Evolutionary conservation across 1,284 basidiomycete genomes (phyloP).

Genomic region (Cryptococcus neoformans): DNA sequence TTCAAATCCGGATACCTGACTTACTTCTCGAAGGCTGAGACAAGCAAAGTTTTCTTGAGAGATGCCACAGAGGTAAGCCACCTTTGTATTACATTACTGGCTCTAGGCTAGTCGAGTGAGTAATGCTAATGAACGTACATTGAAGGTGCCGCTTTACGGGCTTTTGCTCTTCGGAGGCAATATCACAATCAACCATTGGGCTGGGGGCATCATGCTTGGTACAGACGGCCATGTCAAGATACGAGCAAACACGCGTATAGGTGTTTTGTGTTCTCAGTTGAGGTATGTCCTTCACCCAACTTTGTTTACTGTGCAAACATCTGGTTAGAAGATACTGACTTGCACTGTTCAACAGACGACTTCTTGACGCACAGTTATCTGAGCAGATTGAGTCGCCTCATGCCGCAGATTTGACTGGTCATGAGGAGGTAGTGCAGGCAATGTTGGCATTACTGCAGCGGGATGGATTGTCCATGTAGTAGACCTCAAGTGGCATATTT

Average conservation of each 20-base stretch:
- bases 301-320: not conserved
- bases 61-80: constrained; percentile 77
- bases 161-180: constrained; percentile 79
- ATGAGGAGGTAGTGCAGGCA: constrained; percentile 62
- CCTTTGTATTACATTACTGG: not conserved
- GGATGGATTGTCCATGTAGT: constrained; percentile 31
- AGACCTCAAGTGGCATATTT: no score
- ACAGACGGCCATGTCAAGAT: constrained; percentile 60
- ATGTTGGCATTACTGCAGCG: constrained; percentile 65
- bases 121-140: not conserved
- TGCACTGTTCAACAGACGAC: constrained; percentile 40
- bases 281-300: constrained; percentile 44
- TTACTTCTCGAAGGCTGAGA: constrained; percentile 79
- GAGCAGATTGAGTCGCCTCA: constrained; percentile 51
- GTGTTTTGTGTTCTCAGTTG: constrained; percentile 84
- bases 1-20: constrained; percentile 77
- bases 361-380: constrained; percentile 68
- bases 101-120: not conserved
- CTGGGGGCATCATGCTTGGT: constrained; percentile 67
- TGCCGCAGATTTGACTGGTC: constrained; percentile 53
- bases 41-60: constrained; percentile 79
- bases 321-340: constrained; percentile 38
- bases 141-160: constrained; percentile 76
- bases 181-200: constrained; percentile 73
- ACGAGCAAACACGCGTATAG: constrained; percentile 81